phyloP scores from a whole-genome alignment of 2,329 filamentous ascomycete species.

The Nannizziopsis arthrosporioides region DNA sequence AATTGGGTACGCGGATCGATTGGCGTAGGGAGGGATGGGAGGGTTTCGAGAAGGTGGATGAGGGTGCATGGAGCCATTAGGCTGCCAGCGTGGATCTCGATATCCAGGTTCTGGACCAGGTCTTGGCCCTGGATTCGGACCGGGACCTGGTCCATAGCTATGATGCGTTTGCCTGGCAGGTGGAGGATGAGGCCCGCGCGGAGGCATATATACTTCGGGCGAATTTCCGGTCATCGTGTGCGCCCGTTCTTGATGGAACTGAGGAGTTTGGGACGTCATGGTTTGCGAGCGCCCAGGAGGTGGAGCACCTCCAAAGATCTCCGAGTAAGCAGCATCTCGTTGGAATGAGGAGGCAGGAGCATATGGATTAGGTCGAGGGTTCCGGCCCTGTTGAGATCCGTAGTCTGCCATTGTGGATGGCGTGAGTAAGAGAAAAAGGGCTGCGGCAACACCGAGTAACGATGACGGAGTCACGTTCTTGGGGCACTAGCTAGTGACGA shows the following conservation, averaged over 20 bases:
- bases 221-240: constrained; percentile 60
- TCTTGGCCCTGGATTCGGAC: constrained; percentile 17
- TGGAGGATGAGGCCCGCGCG: constrained; percentile 20
- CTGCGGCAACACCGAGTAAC: background rate
- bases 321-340: constrained; percentile 88
- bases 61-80: constrained; percentile 21
- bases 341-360: constrained; percentile 48
- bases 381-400: constrained; percentile 50
- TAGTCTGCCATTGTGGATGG: constrained; percentile 48
- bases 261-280: constrained; percentile 69
- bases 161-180: constrained; percentile 36
- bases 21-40: constrained; percentile 44
- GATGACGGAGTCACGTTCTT: background rate
- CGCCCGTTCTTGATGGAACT: constrained; percentile 56
- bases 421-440: background rate
- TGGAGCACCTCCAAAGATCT: constrained; percentile 83
- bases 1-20: constrained; percentile 59
- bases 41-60: constrained; percentile 17
- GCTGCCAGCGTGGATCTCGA: constrained; percentile 27
- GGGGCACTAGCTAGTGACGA: background rate
- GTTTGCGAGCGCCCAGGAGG: constrained; percentile 86
- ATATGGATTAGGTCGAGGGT: constrained; percentile 44
- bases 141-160: constrained; percentile 30
- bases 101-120: constrained; percentile 31
- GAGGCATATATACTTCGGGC: constrained; percentile 34